These are phyloP conservation scores for Aspergillus calidoustus DNA, from an alignment of 2,329 filamentous ascomycete genomes.

Conservation along the genomic window DNA sequence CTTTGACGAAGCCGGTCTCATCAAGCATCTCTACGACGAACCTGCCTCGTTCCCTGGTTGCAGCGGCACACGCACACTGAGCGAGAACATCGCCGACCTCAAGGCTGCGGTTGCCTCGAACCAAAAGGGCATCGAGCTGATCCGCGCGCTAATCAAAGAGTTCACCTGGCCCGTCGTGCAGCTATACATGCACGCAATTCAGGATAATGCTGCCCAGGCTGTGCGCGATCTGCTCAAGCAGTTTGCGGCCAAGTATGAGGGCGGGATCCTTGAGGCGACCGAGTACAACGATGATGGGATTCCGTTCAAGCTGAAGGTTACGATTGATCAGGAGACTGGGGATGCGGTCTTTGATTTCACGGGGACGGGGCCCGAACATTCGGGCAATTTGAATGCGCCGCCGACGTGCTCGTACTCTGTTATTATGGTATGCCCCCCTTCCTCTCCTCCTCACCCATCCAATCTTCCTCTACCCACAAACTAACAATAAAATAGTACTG, in stretches of 20 bases:
- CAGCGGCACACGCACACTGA: conserved; percentile 75
- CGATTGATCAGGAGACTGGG: conserved; percentile 73
- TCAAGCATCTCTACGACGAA: conserved; percentile 71
- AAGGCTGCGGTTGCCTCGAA: conserved; percentile 88
- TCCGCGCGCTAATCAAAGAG: conserved; percentile 75
- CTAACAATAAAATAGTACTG: conserved; percentile 59
- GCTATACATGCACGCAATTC: conserved; percentile 82
- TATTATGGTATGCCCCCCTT: conserved; percentile 60
- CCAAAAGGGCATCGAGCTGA: conserved; percentile 80
- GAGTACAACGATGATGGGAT: conserved; percentile 90
- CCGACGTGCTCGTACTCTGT: conserved; percentile 81
- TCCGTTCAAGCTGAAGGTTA: conserved; percentile 74
- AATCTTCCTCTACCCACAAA: not conserved
- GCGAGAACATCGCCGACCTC: conserved; percentile 83
- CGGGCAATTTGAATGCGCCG: conserved; percentile 79
- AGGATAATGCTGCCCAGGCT: conserved; percentile 76
- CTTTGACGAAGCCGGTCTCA: conserved; percentile 78
- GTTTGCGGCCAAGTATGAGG: conserved; percentile 69
- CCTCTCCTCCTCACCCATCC: not conserved
- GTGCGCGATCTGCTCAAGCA: conserved; percentile 76
- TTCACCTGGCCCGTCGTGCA: conserved; percentile 78
- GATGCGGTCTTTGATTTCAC: conserved; percentile 79
- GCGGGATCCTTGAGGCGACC: conserved; percentile 71
- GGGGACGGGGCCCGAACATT: conserved; percentile 79
- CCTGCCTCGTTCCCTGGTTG: conserved; percentile 77